Conservation (phyloP, 169 alveolate species). For the Babesia ovata region DNA sequence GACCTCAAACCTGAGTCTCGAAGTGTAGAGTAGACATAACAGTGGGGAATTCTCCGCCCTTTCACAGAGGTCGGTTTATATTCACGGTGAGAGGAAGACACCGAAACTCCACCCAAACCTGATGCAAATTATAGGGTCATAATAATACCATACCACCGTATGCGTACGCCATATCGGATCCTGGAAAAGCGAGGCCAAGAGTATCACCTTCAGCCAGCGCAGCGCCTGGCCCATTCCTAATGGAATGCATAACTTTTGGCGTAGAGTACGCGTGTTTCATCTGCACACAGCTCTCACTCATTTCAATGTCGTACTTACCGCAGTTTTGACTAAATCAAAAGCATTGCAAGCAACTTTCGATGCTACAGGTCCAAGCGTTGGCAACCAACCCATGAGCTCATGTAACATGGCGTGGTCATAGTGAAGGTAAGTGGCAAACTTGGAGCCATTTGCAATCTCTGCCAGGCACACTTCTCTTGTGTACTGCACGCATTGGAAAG, state of each 20-base stretch:
- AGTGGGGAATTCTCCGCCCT: constrained; percentile 59
- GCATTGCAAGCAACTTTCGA: constrained; percentile 7
- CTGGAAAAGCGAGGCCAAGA: constrained; percentile 63
- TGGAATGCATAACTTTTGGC: constrained; percentile 55
- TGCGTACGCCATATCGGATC: constrained; percentile 66
- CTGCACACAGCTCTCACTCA: constrained; percentile 4
- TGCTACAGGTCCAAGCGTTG: constrained; percentile 24
- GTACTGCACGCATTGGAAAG: constrained; percentile 9
- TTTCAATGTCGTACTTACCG: constrained; percentile 24
- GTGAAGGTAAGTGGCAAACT: constrained; percentile 42
- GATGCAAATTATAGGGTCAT: not conserved
- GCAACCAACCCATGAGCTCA: constrained; percentile 3
- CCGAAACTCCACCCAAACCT: not conserved
- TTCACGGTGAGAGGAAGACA: constrained; percentile 44
- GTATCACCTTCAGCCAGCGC: constrained; percentile 26
- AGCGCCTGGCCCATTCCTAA: constrained; percentile 26
- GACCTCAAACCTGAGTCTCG: not conserved
- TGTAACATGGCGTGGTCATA: constrained; percentile 47
- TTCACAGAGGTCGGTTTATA: constrained; percentile 53
- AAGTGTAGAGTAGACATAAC: constrained; percentile 33
- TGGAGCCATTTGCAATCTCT: constrained; percentile 60
- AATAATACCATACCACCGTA: constrained; percentile 22
- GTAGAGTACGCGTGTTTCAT: constrained; percentile 60
- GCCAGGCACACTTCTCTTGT: constrained; percentile 54
- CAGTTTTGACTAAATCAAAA: constrained; percentile 5